Evolutionary conservation across 2,329 filamentous ascomycete species (phyloP).

Genomic region (Colletotrichum falcatum): DNA sequence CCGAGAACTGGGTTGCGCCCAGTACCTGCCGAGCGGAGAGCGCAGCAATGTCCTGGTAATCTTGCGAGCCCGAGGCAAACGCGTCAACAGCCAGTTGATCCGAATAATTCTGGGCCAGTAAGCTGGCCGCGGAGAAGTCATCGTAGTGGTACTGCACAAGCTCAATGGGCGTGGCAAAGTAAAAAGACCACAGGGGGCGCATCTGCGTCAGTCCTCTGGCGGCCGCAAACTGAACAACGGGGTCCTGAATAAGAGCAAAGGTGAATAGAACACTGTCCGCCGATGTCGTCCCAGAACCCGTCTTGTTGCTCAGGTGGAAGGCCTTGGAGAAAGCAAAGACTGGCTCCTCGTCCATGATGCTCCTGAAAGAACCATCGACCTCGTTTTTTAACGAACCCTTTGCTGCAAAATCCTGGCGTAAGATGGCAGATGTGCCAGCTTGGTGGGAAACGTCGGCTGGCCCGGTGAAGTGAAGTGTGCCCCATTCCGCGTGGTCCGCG

Average conservation of each 20-base stretch:
- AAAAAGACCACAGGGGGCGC: conserved; percentile 83
- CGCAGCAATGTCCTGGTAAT: conserved; percentile 82
- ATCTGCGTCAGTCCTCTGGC: conserved; percentile 81
- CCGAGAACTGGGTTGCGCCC: conserved; percentile 81
- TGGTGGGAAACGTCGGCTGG: conserved; percentile 77
- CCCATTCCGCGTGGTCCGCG: conserved; percentile 84
- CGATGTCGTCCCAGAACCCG: conserved; percentile 38
- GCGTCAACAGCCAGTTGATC: conserved; percentile 77
- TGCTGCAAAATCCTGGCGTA: conserved; percentile 77
- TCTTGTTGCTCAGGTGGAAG: conserved; percentile 61
- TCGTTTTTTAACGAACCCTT: conserved; percentile 74
- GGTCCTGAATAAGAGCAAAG: conserved; percentile 80
- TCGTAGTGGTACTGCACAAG: conserved; percentile 81
- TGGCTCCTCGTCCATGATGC: conserved; percentile 81
- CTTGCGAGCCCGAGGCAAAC: conserved; percentile 77
- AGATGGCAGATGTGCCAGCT: conserved; percentile 72
- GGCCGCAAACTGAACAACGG: conserved; percentile 83
- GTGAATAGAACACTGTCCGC: conserved; percentile 77
- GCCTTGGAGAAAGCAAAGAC: conserved; percentile 83
- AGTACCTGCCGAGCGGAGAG: conserved; percentile 84
- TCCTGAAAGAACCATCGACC: conserved; percentile 74
- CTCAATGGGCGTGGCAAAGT: conserved; percentile 72
- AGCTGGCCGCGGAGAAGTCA: conserved; percentile 74
- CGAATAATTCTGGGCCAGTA: conserved; percentile 79
- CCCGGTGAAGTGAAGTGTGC: conserved; percentile 80